These are phyloP conservation scores for Lineolata rhizophorae DNA, from an alignment of 495 filamentous ascomycete species.

Conservation along the genomic window DNA sequence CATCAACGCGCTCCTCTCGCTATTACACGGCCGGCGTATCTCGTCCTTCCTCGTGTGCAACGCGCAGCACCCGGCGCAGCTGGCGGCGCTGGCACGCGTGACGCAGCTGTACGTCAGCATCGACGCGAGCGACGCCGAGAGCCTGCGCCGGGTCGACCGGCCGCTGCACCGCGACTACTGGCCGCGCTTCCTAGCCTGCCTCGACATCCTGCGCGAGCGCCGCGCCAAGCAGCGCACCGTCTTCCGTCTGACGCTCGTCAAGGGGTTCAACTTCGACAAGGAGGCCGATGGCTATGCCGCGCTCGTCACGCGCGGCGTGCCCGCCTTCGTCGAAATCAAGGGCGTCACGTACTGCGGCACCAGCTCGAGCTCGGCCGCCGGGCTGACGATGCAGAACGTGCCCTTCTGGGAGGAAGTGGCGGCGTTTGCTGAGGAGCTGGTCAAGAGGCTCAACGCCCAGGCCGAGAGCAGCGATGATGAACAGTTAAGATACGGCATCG, in stretches of 20 bases:
- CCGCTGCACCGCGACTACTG: conserved; percentile 92
- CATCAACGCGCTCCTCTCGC: conserved; percentile 70
- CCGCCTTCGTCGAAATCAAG: conserved; percentile 85
- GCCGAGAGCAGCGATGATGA: too few relatives aligned
- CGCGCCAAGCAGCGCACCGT: conserved; percentile 73
- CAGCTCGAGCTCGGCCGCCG: conserved; percentile 52
- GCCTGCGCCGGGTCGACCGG: conserved; percentile 65
- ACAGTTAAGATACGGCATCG: conserved; percentile 61
- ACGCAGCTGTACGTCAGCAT: conserved; percentile 93
- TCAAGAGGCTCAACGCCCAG: conserved; percentile 37
- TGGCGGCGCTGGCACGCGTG: conserved; percentile 56
- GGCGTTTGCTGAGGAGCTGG: conserved; percentile 54
- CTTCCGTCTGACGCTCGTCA: conserved; percentile 86
- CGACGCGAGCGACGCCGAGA: conserved; percentile 81
- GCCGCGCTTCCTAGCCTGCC: conserved; percentile 77
- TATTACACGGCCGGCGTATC: conserved; percentile 70
- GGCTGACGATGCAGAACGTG: conserved; percentile 85
- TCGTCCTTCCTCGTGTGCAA: conserved; percentile 94
- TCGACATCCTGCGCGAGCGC: conserved; percentile 71
- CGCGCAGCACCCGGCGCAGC: conserved; percentile 87
- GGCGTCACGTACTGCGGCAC: conserved; percentile 95
- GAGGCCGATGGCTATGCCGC: conserved; percentile 80
- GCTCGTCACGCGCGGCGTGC: conserved; percentile 62
- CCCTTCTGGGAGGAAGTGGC: conserved; percentile 81
- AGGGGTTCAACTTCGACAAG: conserved; percentile 89